phyloP scores from a whole-genome alignment of 306 rosid genomes.

The Rosa multiflora region DNA sequence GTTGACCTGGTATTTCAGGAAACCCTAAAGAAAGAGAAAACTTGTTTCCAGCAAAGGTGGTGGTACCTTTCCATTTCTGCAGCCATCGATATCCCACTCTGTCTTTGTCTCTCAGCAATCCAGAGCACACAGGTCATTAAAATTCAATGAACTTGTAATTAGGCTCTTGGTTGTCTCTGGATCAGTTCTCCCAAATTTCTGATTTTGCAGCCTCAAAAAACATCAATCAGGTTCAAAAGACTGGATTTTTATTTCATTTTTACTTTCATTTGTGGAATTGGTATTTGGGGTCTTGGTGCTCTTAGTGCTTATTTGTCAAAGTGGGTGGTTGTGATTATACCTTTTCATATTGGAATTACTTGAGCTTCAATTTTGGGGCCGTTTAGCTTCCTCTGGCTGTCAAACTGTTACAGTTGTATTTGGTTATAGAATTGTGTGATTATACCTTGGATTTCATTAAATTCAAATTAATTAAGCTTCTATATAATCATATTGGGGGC shows the following conservation, averaged over 20 bases:
- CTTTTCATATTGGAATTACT: neutral
- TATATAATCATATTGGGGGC: neutral
- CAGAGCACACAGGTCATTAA: neutral
- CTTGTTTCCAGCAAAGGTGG: neutral
- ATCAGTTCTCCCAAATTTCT: slow-evolving; percentile 9
- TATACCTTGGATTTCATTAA: neutral
- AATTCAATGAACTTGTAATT: neutral
- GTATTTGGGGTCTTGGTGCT: neutral
- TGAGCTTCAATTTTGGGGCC: slow-evolving; percentile 5
- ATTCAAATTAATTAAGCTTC: neutral
- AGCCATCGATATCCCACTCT: neutral
- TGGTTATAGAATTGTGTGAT: neutral
- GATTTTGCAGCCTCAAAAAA: slow-evolving; percentile 6
- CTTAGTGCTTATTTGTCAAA: neutral
- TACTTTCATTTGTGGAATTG: neutral
- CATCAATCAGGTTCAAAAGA: slow-evolving; percentile 8
- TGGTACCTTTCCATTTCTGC: neutral
- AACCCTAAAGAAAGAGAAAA: slow-evolving; percentile 24
- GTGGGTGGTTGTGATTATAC: slow-evolving; percentile 14
- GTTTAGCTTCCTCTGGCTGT: neutral
- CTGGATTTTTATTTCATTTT: neutral
- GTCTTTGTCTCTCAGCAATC: neutral
- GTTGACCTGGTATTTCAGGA: slow-evolving; percentile 29
- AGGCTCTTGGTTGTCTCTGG: neutral
- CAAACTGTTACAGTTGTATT: neutral